phyloP scores from a whole-genome alignment of 2,329 filamentous ascomycete species.

The Paradendryphiella salina region DNA sequence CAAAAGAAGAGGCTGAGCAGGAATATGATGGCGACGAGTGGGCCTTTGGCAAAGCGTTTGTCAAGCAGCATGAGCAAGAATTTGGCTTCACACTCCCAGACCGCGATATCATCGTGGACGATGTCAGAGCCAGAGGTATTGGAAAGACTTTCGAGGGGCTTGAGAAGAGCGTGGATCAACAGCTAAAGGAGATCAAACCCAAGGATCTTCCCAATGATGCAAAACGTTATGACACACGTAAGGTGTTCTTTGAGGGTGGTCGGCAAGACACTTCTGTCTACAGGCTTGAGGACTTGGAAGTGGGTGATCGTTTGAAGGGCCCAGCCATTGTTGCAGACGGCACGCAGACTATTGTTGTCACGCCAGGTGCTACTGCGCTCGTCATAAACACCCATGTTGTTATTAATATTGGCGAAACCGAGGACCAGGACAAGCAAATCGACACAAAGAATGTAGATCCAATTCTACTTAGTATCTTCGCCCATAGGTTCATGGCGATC shows the following conservation, averaged over 20 bases:
- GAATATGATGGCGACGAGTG: slow-evolving; percentile 68
- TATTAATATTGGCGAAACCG: slow-evolving; percentile 73
- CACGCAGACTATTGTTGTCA: slow-evolving; percentile 89
- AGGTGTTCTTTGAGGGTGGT: slow-evolving; percentile 85
- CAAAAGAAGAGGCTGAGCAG: slow-evolving; percentile 61
- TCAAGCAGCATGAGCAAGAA: slow-evolving; percentile 86
- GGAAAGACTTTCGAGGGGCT: slow-evolving; percentile 82
- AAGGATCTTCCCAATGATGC: slow-evolving; percentile 59
- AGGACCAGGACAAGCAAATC: slow-evolving; percentile 54
- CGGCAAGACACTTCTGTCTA: slow-evolving; percentile 78
- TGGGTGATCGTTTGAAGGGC: slow-evolving; percentile 73
- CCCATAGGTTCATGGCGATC: slow-evolving; percentile 82
- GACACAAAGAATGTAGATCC: slow-evolving; percentile 67
- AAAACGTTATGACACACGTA: slow-evolving; percentile 66
- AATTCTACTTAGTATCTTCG: slow-evolving; percentile 77
- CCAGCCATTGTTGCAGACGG: slow-evolving; percentile 86
- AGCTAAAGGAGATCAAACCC: slow-evolving; percentile 70
- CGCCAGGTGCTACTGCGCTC: slow-evolving; percentile 73
- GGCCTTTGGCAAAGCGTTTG: slow-evolving; percentile 82
- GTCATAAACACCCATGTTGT: slow-evolving; percentile 86
- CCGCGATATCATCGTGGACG: slow-evolving; percentile 85
- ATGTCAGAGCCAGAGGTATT: slow-evolving; percentile 84
- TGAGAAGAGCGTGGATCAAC: slow-evolving; percentile 81
- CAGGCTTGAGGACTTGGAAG: slow-evolving; percentile 72
- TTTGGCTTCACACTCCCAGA: slow-evolving; percentile 89